Percentiles rank a stretch among this genome's conserved stretches.
phyloP scores from a whole-genome alignment of 2,329 filamentous ascomycete genomes.

The Pezicula carpinea region DNA sequence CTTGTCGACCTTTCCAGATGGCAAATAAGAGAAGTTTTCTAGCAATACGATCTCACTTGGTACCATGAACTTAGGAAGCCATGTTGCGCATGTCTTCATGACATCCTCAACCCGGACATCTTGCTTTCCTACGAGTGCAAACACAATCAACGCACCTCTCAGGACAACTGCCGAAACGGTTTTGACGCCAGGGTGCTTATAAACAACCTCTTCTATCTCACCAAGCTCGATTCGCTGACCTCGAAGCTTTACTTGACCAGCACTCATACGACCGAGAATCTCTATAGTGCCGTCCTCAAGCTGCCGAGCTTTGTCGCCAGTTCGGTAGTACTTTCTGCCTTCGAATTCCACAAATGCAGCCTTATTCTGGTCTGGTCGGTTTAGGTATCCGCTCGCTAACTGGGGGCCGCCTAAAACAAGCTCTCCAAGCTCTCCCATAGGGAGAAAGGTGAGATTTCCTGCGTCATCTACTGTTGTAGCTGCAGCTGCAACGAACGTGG shows the following conservation, averaged over 20 bases:
- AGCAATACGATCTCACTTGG: constrained; percentile 67
- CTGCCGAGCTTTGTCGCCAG: constrained; percentile 76
- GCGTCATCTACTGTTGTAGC: constrained; percentile 12
- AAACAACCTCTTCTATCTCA: constrained; percentile 68
- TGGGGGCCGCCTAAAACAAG: constrained; percentile 78
- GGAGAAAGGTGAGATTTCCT: constrained; percentile 20
- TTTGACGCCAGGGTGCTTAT: constrained; percentile 57
- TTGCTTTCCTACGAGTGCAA: constrained; percentile 41
- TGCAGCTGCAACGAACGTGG: constrained; percentile 26
- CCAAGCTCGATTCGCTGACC: constrained; percentile 80
- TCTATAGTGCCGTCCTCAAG: constrained; percentile 67
- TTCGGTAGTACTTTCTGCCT: constrained; percentile 69
- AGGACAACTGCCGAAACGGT: constrained; percentile 64
- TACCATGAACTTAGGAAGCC: constrained; percentile 81
- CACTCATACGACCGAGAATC: constrained; percentile 73
- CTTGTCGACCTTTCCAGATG: constrained; percentile 81
- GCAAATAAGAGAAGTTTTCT: constrained; percentile 63
- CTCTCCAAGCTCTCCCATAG: constrained; percentile 43
- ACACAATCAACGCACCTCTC: constrained; percentile 65
- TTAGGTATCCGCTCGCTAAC: constrained; percentile 76
- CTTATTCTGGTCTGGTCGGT: constrained; percentile 70
- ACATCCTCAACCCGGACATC: constrained; percentile 40
- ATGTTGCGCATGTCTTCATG: constrained; percentile 57
- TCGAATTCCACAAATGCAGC: constrained; percentile 64
- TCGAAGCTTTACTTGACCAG: constrained; percentile 80